Conservation (phyloP, 192 early-diverging fungal species). For the Podila epicladia region DNA sequence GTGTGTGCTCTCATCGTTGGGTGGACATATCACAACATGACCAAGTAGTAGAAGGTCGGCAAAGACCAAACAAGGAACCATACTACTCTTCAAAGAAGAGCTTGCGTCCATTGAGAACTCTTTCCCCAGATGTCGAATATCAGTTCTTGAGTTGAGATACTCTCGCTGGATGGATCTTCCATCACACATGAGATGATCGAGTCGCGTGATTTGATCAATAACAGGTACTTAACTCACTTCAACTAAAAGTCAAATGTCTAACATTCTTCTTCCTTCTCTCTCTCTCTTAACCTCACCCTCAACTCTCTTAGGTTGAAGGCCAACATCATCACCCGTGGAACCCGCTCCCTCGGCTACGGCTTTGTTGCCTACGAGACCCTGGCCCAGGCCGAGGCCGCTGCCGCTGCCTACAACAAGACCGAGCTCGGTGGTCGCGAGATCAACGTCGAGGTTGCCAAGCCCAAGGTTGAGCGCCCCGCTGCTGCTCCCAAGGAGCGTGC, state of each 20-base stretch:
- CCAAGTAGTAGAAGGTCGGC: no score
- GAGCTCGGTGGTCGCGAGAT: conserved; percentile 89
- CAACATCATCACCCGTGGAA: conserved; percentile 82
- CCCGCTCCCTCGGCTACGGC: conserved; percentile 92
- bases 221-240: no score
- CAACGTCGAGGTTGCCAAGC: conserved; percentile 90
- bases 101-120: no score
- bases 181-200: no score
- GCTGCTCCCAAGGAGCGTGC: conserved; percentile 30
- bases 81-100: no score
- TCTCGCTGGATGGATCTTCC: no score
- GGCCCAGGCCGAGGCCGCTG: conserved; percentile 77
- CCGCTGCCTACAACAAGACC: conserved; percentile 76
- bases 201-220: no score
- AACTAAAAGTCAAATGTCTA: no score
- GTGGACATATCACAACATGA: background rate
- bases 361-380: conserved; percentile 88
- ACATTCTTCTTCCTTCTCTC: background rate
- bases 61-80: no score
- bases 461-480: conserved; percentile 60
- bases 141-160: no score
- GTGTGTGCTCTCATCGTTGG: no score
- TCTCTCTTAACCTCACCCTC: background rate
- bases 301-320: conserved; percentile 66
- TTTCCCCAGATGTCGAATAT: no score